Conservation (phyloP, 2,329 filamentous ascomycete genomes). For the Diaporthe ampelina region DNA sequence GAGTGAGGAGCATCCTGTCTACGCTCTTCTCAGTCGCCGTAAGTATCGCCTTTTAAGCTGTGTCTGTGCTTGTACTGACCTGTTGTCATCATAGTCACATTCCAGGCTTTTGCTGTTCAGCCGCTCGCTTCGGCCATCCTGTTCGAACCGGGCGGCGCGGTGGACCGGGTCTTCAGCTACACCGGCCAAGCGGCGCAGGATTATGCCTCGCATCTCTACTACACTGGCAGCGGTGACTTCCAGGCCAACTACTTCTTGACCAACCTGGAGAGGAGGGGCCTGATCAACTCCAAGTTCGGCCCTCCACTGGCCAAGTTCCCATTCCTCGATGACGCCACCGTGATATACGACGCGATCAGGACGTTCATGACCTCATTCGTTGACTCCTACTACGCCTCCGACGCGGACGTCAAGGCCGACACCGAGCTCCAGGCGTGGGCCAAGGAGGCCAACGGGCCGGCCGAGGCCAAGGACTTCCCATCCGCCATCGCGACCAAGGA, state of each 20-base stretch:
- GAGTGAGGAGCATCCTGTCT: slow-evolving; percentile 60
- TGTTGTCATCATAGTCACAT: slow-evolving; percentile 46
- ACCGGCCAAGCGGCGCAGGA: slow-evolving; percentile 48
- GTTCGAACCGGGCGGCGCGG: slow-evolving; percentile 48
- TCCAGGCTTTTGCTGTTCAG: slow-evolving; percentile 50
- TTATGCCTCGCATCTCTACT: slow-evolving; percentile 50
- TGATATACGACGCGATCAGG: slow-evolving; percentile 53
- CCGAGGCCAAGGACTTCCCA: slow-evolving; percentile 59
- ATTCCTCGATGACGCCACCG: slow-evolving; percentile 58
- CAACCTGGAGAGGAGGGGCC: slow-evolving; percentile 55
- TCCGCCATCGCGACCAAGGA: slow-evolving; percentile 43
- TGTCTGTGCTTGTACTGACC: slow-evolving; percentile 26
- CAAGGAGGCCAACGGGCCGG: slow-evolving; percentile 54
- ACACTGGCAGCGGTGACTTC: slow-evolving; percentile 49
- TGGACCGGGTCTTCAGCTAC: slow-evolving; percentile 52
- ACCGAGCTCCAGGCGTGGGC: slow-evolving; percentile 61
- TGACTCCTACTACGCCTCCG: slow-evolving; percentile 58
- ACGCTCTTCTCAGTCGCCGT: slow-evolving; percentile 55
- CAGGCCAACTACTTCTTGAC: slow-evolving; percentile 55
- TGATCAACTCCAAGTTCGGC: slow-evolving; percentile 53
- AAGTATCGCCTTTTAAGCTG: slow-evolving; percentile 33
- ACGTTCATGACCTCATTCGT: slow-evolving; percentile 58
- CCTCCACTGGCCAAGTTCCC: slow-evolving; percentile 58
- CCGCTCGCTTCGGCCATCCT: slow-evolving; percentile 47
- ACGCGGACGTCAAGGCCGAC: slow-evolving; percentile 52